These are phyloP conservation scores for Brettanomyces sp. DNA, from an alignment of 805 yeast genomes.

Conservation along the genomic window DNA sequence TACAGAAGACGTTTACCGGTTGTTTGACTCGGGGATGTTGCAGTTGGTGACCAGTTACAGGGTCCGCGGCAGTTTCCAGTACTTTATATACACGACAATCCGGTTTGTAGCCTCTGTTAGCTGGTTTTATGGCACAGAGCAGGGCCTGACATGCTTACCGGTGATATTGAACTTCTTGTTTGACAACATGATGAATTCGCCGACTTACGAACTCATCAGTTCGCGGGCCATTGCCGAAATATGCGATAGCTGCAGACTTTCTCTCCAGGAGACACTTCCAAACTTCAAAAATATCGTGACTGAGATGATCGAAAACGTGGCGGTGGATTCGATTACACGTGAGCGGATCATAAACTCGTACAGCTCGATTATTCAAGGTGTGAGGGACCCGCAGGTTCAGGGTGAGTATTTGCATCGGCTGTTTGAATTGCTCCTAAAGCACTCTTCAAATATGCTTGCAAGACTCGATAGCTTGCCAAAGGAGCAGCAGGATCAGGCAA, in stretches of 20 bases:
- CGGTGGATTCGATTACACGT: conserved; percentile 37
- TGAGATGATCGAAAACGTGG: conserved; percentile 31
- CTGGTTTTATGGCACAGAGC: conserved; percentile 42
- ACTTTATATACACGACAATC: conserved; percentile 41
- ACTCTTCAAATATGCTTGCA: conserved; percentile 8
- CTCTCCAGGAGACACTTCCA: conserved; percentile 33
- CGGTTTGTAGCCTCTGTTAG: conserved; percentile 50
- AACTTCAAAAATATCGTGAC: conserved; percentile 38
- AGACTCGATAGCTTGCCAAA: conserved; percentile 5
- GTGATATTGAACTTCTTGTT: conserved; percentile 42
- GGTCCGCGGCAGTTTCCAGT: conserved; percentile 9
- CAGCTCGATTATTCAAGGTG: conserved; percentile 51
- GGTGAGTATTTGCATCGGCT: conserved; percentile 20
- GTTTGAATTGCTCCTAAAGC: conserved; percentile 15
- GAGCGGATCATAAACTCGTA: conserved; percentile 55
- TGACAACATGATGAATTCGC: conserved; percentile 19
- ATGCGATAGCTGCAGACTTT: conserved; percentile 43
- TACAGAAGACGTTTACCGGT: conserved; percentile 10
- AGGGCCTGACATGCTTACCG: conserved; percentile 37
- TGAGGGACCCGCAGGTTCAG: conserved; percentile 38
- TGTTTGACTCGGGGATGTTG: conserved; percentile 25
- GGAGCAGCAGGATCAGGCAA: conserved; percentile 18
- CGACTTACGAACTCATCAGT: conserved; percentile 26
- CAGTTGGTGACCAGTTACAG: conserved; percentile 7
- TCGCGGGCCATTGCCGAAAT: conserved; percentile 52